A percentile compares a stretch with the other conserved stretches of the same genome.
phyloP scores from a whole-genome alignment of 805 yeast species.

The Yamadazyma takamatsuzukensis region DNA sequence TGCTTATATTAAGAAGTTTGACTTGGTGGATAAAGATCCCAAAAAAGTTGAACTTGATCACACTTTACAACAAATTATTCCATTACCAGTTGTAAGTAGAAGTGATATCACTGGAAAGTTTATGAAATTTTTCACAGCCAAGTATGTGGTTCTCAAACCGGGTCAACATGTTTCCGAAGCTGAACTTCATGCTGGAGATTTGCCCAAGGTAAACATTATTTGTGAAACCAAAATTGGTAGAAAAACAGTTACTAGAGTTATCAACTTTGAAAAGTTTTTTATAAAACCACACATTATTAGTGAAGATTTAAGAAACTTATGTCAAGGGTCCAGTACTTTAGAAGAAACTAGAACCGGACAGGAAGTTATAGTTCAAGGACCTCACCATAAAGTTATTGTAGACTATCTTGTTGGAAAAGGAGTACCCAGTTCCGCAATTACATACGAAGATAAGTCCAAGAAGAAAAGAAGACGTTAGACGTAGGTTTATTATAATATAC shows the following conservation, averaged over 20 bases:
- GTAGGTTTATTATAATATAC: constrained; percentile 4
- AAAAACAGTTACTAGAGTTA: constrained; percentile 70
- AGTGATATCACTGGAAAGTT: constrained; percentile 45
- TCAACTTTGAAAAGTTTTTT: constrained; percentile 63
- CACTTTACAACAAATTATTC: constrained; percentile 41
- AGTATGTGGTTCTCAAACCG: constrained; percentile 47
- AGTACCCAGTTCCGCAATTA: constrained; percentile 62
- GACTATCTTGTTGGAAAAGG: constrained; percentile 60
- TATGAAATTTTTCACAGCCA: constrained; percentile 46
- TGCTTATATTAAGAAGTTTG: constrained; percentile 51
- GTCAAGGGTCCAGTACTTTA: constrained; percentile 86
- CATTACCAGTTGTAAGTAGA: constrained; percentile 28
- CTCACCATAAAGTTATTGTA: constrained; percentile 65
- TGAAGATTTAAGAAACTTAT: constrained; percentile 65
- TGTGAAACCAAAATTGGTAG: constrained; percentile 80
- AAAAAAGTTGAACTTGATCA: constrained; percentile 56
- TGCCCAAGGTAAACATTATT: constrained; percentile 62
- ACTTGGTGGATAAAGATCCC: constrained; percentile 53
- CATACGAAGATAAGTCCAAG: constrained; percentile 59
- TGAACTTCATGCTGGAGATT: constrained; percentile 54
- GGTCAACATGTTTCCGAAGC: constrained; percentile 30
- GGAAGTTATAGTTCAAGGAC: constrained; percentile 89
- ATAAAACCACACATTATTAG: constrained; percentile 66
- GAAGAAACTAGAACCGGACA: constrained; percentile 54
- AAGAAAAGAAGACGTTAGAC: constrained; percentile 33